Conservation (phyloP, 83 land plant species). For the Isoetes engelmannii region DNA sequence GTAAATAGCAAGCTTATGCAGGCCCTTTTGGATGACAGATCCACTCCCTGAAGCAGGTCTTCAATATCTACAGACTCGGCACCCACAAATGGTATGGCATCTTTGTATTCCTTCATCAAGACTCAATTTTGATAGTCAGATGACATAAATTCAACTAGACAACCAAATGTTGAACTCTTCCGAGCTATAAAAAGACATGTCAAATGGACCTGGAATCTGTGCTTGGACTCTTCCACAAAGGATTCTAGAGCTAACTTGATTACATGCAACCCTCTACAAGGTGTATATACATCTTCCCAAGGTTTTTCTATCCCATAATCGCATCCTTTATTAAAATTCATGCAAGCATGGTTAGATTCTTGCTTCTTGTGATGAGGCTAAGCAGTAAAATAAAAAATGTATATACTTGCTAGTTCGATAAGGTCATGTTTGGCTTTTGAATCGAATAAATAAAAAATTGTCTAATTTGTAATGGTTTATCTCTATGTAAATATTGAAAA, state of each 20-base stretch:
- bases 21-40: conserved; percentile 26
- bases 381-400: no score
- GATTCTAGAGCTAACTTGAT: conserved; percentile 9
- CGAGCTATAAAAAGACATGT: no score
- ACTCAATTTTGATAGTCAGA: no score
- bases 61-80: conserved; percentile 29
- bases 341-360: no score
- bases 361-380: no score
- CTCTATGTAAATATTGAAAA: no score
- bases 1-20: conserved; percentile 29
- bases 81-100: conserved; percentile 18
- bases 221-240: conserved; percentile 20
- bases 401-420: no score
- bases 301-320: conserved; percentile 27
- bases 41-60: conserved; percentile 27
- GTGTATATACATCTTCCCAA: conserved; percentile 34
- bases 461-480: no score
- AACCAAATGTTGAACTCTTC: no score
- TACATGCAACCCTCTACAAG: conserved; percentile 20
- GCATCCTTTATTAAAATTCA: conserved; percentile 39
- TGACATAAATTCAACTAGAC: no score
- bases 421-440: no score
- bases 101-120: conserved; percentile 26
- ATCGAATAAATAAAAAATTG: no score
- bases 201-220: conserved; percentile 24